Percentiles rank a stretch among this genome's conserved stretches.
These are phyloP conservation scores for Cystobasidium onofrii DNA, from an alignment of 768 basidiomycete genomes.

Conservation along the genomic window DNA sequence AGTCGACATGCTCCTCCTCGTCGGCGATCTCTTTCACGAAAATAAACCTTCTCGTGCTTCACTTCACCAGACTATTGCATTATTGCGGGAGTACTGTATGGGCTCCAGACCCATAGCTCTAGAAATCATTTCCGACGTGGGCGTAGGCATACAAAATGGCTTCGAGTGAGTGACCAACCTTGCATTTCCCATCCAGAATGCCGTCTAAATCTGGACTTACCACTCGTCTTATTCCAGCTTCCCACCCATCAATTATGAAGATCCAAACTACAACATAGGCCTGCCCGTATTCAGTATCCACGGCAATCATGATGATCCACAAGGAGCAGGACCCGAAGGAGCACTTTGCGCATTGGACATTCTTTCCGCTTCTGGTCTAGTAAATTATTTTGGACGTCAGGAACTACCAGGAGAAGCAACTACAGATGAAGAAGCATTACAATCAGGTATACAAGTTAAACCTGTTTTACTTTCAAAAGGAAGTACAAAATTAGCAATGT, in stretches of 20 bases:
- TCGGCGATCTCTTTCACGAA: slow-evolving; percentile 95
- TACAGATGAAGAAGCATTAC: slow-evolving; percentile 59
- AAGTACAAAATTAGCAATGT: slow-evolving; percentile 73
- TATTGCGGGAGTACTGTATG: slow-evolving; percentile 81
- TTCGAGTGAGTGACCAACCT: slow-evolving; percentile 57
- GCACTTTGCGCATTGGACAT: slow-evolving; percentile 92
- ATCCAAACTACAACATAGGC: slow-evolving; percentile 84
- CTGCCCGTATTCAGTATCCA: slow-evolving; percentile 99
- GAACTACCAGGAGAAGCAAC: slow-evolving; percentile 59
- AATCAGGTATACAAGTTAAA: slow-evolving; percentile 70
- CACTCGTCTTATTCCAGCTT: slow-evolving; percentile 54
- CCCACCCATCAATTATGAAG: slow-evolving; percentile 94
- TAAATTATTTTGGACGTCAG: slow-evolving; percentile 97
- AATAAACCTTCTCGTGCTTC: slow-evolving; percentile 88
- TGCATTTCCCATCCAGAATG: background rate
- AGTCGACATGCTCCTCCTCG: slow-evolving; percentile 90
- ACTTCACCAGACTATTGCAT: slow-evolving; percentile 76
- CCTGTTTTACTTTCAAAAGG: slow-evolving; percentile 76
- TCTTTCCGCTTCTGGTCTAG: slow-evolving; percentile 80
- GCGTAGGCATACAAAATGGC: slow-evolving; percentile 75
- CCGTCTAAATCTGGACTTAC: background rate
- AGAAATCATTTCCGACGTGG: slow-evolving; percentile 83
- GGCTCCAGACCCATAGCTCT: slow-evolving; percentile 81
- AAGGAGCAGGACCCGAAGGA: slow-evolving; percentile 87
- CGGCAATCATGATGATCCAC: slow-evolving; percentile 98